phyloP scores from a whole-genome alignment of 495 filamentous ascomycete species.

The Penicillium antarcticum region DNA sequence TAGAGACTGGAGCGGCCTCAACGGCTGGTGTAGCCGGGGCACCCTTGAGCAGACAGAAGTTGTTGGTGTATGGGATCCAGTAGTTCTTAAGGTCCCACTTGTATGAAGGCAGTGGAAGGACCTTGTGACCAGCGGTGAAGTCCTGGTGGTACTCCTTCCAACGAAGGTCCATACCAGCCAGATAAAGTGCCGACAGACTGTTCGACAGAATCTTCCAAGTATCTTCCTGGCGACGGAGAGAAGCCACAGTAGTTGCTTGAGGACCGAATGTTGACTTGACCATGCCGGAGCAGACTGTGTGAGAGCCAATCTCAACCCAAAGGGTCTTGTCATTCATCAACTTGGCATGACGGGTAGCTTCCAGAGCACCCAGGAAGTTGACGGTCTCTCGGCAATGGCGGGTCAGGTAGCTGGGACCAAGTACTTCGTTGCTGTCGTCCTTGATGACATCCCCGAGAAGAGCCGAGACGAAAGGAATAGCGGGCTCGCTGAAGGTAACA shows the following conservation, averaged over 20 bases:
- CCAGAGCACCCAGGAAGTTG: conserved; percentile 64
- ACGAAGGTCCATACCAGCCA: conserved; percentile 61
- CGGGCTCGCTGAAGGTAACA: conserved; percentile 57
- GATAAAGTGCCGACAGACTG: conserved; percentile 60
- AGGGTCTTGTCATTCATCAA: conserved; percentile 42
- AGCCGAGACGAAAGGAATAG: conserved; percentile 71
- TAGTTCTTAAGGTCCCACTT: conserved; percentile 78
- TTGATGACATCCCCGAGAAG: conserved; percentile 58
- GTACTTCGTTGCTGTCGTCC: conserved; percentile 45
- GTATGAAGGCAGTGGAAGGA: conserved; percentile 70
- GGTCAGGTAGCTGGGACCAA: conserved; percentile 59
- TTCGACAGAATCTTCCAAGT: conserved; percentile 62
- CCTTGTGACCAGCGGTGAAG: conserved; percentile 55
- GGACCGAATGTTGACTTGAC: conserved; percentile 63
- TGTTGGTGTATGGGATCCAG: conserved; percentile 73
- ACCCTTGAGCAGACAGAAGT: conserved; percentile 49
- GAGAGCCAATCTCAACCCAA: conserved; percentile 66
- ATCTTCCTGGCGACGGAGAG: conserved; percentile 53
- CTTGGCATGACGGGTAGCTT: conserved; percentile 48
- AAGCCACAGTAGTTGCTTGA: conserved; percentile 55
- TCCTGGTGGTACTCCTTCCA: conserved; percentile 81
- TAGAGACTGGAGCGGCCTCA: conserved; percentile 31
- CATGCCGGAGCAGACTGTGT: conserved; percentile 66
- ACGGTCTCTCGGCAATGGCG: conserved; percentile 69
- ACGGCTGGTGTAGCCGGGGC: conserved; percentile 23